Conservation (phyloP, 2,329 filamentous ascomycete genomes). For the Aspergillus ochraceoroseus region DNA sequence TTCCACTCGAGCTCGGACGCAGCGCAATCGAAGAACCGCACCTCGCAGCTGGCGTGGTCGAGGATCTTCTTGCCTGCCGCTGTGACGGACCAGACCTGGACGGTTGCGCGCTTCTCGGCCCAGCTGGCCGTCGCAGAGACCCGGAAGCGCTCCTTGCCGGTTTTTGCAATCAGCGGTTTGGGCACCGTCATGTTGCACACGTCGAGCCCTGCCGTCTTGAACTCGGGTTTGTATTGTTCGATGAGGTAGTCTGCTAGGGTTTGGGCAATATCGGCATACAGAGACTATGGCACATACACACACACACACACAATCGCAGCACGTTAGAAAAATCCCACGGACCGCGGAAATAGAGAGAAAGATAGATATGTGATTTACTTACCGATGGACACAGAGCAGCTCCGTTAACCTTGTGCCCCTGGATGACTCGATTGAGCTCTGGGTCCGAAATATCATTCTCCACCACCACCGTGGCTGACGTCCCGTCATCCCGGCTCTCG, state of each 20-base stretch:
- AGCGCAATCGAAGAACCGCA: conserved; percentile 33
- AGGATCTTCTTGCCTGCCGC: conserved; percentile 35
- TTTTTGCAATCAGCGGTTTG: conserved; percentile 54
- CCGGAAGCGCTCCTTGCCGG: conserved; percentile 38
- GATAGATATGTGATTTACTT: too few relatives aligned
- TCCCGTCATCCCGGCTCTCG: conserved; percentile 25
- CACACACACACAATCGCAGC: too few relatives aligned
- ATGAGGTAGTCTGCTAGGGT: conserved; percentile 34
- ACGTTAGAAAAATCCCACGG: too few relatives aligned
- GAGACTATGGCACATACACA: too few relatives aligned
- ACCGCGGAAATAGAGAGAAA: too few relatives aligned
- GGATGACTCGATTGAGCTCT: conserved; percentile 33
- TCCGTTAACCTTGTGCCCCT: conserved; percentile 38
- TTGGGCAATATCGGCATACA: conserved; percentile 39
- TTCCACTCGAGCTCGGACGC: conserved; percentile 26
- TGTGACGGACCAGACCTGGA: conserved; percentile 38
- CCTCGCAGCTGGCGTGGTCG: conserved; percentile 35
- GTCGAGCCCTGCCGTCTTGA: conserved; percentile 31
- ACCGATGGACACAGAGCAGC: conserved; percentile 35
- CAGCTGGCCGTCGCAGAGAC: conserved; percentile 37
- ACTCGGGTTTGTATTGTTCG: conserved; percentile 33
- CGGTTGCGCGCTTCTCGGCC: conserved; percentile 28
- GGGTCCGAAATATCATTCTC: conserved; percentile 37
- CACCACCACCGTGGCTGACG: conserved; percentile 30
- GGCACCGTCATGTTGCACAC: conserved; percentile 35